Percentiles rank a stretch among this genome's conserved stretches.
phyloP scores from a whole-genome alignment of 352 stramenopile species.

The Pythium chondricola region DNA sequence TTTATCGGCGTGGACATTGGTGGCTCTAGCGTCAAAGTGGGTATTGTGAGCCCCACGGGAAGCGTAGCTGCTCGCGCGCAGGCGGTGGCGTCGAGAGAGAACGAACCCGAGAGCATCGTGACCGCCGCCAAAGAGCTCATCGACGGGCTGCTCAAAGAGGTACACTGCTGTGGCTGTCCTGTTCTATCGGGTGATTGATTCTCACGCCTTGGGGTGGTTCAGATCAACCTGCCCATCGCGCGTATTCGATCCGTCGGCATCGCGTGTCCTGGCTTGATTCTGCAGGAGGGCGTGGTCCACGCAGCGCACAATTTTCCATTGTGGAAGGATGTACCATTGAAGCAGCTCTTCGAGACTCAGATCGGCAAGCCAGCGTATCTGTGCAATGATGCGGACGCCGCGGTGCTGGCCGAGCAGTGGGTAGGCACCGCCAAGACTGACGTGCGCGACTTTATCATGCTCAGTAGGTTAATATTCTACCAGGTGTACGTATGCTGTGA shows the following conservation, averaged over 20 bases:
- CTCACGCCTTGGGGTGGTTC: background rate
- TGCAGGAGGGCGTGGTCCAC: slow-evolving; percentile 42
- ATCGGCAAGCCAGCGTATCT: slow-evolving; percentile 41
- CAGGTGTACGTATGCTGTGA: background rate
- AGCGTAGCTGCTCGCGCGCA: slow-evolving; percentile 43
- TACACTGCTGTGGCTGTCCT: slow-evolving; percentile 12
- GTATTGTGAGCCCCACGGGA: slow-evolving; percentile 45
- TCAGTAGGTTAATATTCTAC: slow-evolving; percentile 35
- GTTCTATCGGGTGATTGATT: background rate
- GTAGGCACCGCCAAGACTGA: slow-evolving; percentile 53
- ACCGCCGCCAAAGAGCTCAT: slow-evolving; percentile 32
- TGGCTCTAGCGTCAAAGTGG: slow-evolving; percentile 67
- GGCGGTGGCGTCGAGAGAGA: slow-evolving; percentile 29
- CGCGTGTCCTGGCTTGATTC: slow-evolving; percentile 54
- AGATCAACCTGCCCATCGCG: slow-evolving; percentile 16
- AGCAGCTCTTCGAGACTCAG: slow-evolving; percentile 36
- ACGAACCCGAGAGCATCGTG: slow-evolving; percentile 48
- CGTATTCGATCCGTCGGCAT: slow-evolving; percentile 48
- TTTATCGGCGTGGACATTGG: slow-evolving; percentile 71
- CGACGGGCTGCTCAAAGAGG: slow-evolving; percentile 36
- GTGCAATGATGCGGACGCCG: slow-evolving; percentile 78
- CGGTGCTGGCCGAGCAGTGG: slow-evolving; percentile 78
- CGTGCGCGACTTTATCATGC: slow-evolving; percentile 76
- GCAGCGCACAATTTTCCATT: slow-evolving; percentile 64
- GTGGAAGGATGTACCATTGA: slow-evolving; percentile 58